A percentile compares a stretch with the other conserved stretches of the same genome.
Evolutionary conservation across 768 basidiomycete genomes (phyloP).

Genomic region (Gymnopilus junonius): DNA sequence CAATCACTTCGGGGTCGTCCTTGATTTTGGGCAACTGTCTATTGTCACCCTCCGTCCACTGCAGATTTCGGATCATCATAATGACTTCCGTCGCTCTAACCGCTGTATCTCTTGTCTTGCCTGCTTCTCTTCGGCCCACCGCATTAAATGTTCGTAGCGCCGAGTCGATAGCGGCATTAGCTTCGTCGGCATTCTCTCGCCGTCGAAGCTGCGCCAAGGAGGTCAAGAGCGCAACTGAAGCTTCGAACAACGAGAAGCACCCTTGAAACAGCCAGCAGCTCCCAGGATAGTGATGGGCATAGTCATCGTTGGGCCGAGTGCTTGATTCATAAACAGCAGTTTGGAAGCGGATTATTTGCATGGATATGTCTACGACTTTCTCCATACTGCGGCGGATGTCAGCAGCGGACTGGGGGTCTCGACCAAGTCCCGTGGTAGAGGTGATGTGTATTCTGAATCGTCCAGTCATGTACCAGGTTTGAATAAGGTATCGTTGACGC

Average conservation of each 20-base stretch:
- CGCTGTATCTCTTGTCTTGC: conserved; percentile 42
- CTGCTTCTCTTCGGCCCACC: conserved; percentile 36
- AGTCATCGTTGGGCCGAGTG: conserved; percentile 23
- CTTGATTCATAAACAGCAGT: conserved; percentile 39
- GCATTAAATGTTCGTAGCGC: conserved; percentile 40
- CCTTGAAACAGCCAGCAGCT: conserved; percentile 47
- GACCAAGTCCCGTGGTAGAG: conserved; percentile 40
- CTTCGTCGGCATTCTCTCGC: conserved; percentile 40
- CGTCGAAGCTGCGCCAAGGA: conserved; percentile 44
- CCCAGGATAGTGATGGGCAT: conserved; percentile 31
- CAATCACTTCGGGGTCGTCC: conserved; percentile 19
- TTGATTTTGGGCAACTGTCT: conserved; percentile 17
- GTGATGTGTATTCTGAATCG: conserved; percentile 50
- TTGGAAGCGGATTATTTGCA: conserved; percentile 48
- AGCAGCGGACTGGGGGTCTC: conserved; percentile 24
- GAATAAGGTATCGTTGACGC: conserved; percentile 47
- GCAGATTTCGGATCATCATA: conserved; percentile 23
- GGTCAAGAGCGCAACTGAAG: conserved; percentile 48
- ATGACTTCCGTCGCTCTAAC: conserved; percentile 44
- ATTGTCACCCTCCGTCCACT: conserved; percentile 15
- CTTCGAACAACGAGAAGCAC: conserved; percentile 51
- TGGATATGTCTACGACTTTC: conserved; percentile 42
- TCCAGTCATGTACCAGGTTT: conserved; percentile 50
- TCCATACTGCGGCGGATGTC: conserved; percentile 38
- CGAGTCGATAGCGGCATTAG: conserved; percentile 40